Evolutionary conservation across 441 rosid species (phyloP).

Genomic region (Pelargonium fulgidum): DNA sequence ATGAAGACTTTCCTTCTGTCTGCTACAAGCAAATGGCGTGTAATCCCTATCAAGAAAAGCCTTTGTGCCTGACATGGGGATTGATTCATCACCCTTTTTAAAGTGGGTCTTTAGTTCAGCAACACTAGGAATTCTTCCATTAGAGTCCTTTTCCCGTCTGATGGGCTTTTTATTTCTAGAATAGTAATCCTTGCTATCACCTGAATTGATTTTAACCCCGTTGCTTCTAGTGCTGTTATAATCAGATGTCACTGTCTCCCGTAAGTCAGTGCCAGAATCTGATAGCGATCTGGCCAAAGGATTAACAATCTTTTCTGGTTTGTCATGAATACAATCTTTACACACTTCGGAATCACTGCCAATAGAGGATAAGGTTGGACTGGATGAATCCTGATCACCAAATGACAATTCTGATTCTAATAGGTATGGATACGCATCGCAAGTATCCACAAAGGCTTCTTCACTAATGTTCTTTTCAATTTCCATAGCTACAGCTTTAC

Average conservation of each 20-base stretch:
- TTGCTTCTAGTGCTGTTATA: slow-evolving; percentile 22
- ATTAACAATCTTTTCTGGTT: slow-evolving; percentile 22
- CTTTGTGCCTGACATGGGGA: slow-evolving; percentile 21
- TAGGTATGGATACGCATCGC: slow-evolving; percentile 27
- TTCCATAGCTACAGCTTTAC: slow-evolving; percentile 29
- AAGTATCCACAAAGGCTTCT: slow-evolving; percentile 24
- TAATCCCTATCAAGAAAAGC: slow-evolving; percentile 23
- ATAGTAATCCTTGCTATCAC: slow-evolving; percentile 18
- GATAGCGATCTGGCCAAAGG: slow-evolving; percentile 23
- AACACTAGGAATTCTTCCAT: slow-evolving; percentile 23
- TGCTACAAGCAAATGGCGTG: slow-evolving; percentile 23
- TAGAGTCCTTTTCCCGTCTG: slow-evolving; percentile 21
- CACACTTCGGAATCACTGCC: slow-evolving; percentile 36
- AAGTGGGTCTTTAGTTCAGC: slow-evolving; percentile 15
- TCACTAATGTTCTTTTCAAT: slow-evolving; percentile 24
- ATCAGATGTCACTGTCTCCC: slow-evolving; percentile 24
- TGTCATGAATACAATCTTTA: slow-evolving; percentile 25
- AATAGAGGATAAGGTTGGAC: slow-evolving; percentile 38
- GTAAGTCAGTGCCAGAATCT: slow-evolving; percentile 25
- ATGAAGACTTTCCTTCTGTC: slow-evolving; percentile 22
- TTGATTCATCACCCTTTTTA: slow-evolving; percentile 25
- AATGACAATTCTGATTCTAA: slow-evolving; percentile 36
- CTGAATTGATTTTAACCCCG: slow-evolving; percentile 19
- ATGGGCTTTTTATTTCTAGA: slow-evolving; percentile 22
- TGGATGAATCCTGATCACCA: slow-evolving; percentile 31